Base-by-base conservation (phyloP, 352 stramenopile species). In the Phytophthora hibernalis region DNA sequence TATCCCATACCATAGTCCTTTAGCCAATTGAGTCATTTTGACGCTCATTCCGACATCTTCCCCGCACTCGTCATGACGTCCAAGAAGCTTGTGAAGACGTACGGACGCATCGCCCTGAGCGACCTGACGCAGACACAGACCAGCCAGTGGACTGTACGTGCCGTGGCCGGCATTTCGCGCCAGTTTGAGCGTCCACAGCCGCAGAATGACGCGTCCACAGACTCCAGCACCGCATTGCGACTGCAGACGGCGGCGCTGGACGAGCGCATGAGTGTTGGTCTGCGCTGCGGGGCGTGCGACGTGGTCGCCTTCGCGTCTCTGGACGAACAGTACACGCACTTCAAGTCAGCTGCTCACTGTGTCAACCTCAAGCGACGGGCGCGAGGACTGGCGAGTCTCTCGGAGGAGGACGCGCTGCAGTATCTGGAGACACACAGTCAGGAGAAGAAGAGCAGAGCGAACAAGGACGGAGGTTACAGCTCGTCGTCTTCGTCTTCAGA, bases 271-370 rank as follows among this genome's bases (percentile, higher is more conserved):
- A 72, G 65, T 40, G 68, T 79, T 56, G 70, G 77, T 22, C 67
- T 95, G 40, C 87, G 85, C 51, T 96, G 89, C 26, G 81, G 85
- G 21, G 79, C 87, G 18, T 97, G 90, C 54, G 82, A 93, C 15
- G 70, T 93, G 18, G 28, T 74, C 9, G 26, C 68, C 20, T 97
- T 97, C 48, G 70, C 65, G 7, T 86, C 85, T 40, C 67, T 96
- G 42, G 73, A 95, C n/a, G 87, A 89, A 13, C 89, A 96, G 67
- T 81, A 96, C 63, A 65, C 70, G 53, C 90, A 97, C 55, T 96
- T 95, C 54, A 96, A 95, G 70, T 92, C 76, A 8, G 68, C 92
- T 22, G 87, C 74, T 53, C 90, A 97, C 66, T 87, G 87, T 45
- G 64, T 80, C 24, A 97, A 95, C 63, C 69, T 97, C 35, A 95